Evolutionary conservation across 2,329 filamentous ascomycete genomes (phyloP).

Genomic region (Xylariomycetidae sp.): DNA sequence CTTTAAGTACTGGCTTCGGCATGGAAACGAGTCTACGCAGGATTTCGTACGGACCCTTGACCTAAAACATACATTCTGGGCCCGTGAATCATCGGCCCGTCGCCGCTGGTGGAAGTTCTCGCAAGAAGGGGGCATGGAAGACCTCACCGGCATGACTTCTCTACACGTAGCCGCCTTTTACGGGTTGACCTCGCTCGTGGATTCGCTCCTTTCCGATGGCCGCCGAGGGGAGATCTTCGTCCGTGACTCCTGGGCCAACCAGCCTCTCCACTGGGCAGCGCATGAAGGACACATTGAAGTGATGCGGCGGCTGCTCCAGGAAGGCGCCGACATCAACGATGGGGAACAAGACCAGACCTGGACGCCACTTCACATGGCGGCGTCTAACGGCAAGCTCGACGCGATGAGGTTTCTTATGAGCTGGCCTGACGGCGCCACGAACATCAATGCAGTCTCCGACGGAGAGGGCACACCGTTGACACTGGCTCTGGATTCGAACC

Average conservation of each 20-base stretch:
- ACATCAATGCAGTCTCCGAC: background rate
- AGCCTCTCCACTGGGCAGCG: constrained; percentile 1
- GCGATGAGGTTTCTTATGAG: constrained; percentile 1
- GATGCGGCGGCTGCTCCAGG: background rate
- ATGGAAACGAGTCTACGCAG: constrained; percentile 1
- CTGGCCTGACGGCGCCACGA: background rate
- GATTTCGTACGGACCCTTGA: constrained; percentile 1
- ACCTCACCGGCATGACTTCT: background rate
- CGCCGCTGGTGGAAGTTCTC: background rate
- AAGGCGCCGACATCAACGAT: background rate
- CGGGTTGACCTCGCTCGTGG: background rate
- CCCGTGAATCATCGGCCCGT: background rate
- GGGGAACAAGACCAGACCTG: background rate
- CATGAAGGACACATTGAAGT: background rate
- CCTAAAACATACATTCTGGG: constrained; percentile 1
- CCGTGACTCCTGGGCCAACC: constrained; percentile 1
- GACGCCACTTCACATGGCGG: constrained; percentile 1
- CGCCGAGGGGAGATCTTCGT: background rate
- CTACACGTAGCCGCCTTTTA: background rate
- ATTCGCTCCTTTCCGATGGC: background rate
- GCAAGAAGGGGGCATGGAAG: background rate
- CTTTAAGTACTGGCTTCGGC: background rate
- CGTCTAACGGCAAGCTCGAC: background rate
- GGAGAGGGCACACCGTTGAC: background rate
- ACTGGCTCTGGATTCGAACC: background rate